Evolutionary conservation across 495 filamentous ascomycete species (phyloP).

Genomic region (Hypoxylon intermedium): DNA sequence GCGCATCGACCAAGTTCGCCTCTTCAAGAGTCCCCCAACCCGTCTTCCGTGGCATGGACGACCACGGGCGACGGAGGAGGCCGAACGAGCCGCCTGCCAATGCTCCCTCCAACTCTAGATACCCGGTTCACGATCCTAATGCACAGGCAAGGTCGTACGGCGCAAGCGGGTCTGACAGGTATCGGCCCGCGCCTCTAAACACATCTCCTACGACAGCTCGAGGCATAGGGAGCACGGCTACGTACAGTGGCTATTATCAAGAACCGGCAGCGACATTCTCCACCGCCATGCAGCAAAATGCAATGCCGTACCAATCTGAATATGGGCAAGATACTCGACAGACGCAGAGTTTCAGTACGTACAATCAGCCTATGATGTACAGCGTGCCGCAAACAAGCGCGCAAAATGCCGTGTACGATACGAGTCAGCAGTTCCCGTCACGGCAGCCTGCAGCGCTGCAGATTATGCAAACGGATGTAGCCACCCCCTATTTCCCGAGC

Average conservation of each 20-base stretch:
- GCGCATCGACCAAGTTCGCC: conserved; percentile 58
- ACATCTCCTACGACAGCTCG: conserved; percentile 51
- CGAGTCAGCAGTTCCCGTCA: conserved; percentile 77
- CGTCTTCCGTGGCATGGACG: conserved; percentile 71
- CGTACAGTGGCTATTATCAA: conserved; percentile 64
- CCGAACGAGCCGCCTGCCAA: conserved; percentile 68
- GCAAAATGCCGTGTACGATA: conserved; percentile 75
- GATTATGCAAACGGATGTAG: conserved; percentile 70
- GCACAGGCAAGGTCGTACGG: conserved; percentile 52
- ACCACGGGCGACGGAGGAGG: conserved; percentile 69
- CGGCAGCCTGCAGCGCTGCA: conserved; percentile 84
- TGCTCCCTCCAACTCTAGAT: conserved; percentile 52
- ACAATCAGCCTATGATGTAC: conserved; percentile 74
- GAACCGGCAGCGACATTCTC: conserved; percentile 60
- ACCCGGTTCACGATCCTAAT: conserved; percentile 51
- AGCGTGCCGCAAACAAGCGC: conserved; percentile 73
- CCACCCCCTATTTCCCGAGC: conserved; percentile 78
- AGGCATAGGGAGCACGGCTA: conserved; percentile 53
- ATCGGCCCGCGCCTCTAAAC: conserved; percentile 53
- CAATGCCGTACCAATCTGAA: conserved; percentile 62
- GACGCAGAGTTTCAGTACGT: conserved; percentile 55
- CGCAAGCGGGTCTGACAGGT: conserved; percentile 55
- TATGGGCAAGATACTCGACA: conserved; percentile 62
- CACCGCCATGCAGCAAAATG: conserved; percentile 54
- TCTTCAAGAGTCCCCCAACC: conserved; percentile 53